Evolutionary conservation across 192 early-diverging fungal genomes (phyloP), one percentile per base, ranked within the genome.

Genomic region (Backusella australiensis): DNA sequence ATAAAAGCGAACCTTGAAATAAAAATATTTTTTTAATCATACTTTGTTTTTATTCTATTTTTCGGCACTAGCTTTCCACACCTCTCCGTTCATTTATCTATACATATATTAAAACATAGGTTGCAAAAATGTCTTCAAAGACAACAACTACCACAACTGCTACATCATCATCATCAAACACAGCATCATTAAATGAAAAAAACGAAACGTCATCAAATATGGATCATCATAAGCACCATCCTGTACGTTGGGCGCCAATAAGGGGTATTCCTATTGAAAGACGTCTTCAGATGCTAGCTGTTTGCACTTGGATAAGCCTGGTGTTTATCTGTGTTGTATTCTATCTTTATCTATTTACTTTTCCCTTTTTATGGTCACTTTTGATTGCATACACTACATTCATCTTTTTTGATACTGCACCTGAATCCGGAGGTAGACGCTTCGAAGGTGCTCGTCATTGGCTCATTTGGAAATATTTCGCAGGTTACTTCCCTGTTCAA

Each of bases 381-480:
- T 74, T 92, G 23, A 86, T 94, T 19, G 85, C 90, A 35, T 98
- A 98, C 78, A 80, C 93, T 21, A 88, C 93, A 23, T 97, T 89
- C 75, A 80, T 95, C 32, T 81, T 90, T 67, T 83, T 93, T 66
- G 95, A 97, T 80, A 87, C 86, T 1, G 86, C 90, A 6, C 94
- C 93, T 2, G 94, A 97, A 67, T 86, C 86, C 34, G 97, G 97
- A 3, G 94, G 92, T 3, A 84, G 97, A 21, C 82, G 86, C 6
- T 80, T 90, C 35, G 38, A 85, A 35, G 77, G 76, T 59, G 56
- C 90, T 21, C 81, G 89, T 14, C 82, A 82, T 34, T 84, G 88
- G 73, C 67, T 69, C 15, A 53, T 92, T 35, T 99, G 97, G 96
- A 80, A 79, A 21, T 93, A 94, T 80, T 90, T 94, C 71, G 87